Base-by-base conservation (phyloP, 306 rosid species). In the Ceratonia siliqua region DNA sequence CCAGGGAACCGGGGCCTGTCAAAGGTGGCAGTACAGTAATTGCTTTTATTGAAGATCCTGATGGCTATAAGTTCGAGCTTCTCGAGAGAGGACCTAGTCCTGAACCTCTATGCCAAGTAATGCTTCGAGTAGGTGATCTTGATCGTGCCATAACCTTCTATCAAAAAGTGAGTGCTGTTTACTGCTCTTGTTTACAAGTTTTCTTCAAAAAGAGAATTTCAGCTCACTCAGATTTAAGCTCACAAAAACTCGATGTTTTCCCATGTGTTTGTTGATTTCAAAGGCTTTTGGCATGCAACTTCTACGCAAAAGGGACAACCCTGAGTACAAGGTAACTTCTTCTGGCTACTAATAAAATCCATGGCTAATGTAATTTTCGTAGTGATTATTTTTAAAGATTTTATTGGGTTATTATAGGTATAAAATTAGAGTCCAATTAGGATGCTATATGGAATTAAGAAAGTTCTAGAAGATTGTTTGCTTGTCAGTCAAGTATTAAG, bases 251-350 rank as follows among this genome's bases (percentile, higher is more conserved):
- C 50, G 28, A 77, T 62, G 33, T 35, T 76, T 72, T 27, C 70
- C 62, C 33, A 6, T 68, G 68, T 58, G 54, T 57, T 50, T 73
- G 52, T 66, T 73, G 55, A 70, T 83, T 58, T 55, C 42, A 8
- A 79, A 90, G 98, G 96, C 97, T 78, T 85, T 82, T 78, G 98
- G 98, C 61, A 86, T 94, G 98, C 86, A 88, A 85, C 97, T 94
- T 82, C 97, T 94, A 48, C 81, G 82, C 78, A 91, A 64, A 79
- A 80, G 86, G 42, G 97, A 94, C 79, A 88, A 88, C 74, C 94
- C 92, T 0, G 96, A 89, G 73, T 63, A 86, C 63, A 91, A 94
- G 98, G 98, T 91, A 85, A 84, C 25, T 73, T 77, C 53, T 72
- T 36, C 57, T 8, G 17, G 57, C 53, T 61, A 49, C 63, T 20